Evolutionary conservation across 768 basidiomycete genomes (phyloP).

Genomic region (Cubamyces sp.): DNA sequence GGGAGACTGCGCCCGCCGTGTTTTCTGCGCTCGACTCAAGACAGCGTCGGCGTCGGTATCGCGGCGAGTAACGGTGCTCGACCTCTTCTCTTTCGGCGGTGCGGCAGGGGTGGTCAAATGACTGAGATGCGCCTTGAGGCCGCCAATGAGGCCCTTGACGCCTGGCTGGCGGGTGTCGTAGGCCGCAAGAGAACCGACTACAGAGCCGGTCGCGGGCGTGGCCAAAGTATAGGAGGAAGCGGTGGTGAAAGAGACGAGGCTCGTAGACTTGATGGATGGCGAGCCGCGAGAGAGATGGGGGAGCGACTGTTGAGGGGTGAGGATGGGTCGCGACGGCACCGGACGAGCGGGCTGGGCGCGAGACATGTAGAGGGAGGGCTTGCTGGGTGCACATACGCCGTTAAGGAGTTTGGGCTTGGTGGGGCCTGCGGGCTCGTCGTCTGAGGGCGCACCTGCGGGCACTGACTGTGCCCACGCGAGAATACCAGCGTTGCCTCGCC

Average conservation of each 20-base stretch:
- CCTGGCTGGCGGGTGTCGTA: constrained; percentile 4
- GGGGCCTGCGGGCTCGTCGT: neutral
- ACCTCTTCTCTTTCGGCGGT: constrained; percentile 19
- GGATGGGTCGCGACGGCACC: constrained; percentile 30
- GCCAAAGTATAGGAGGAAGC: constrained; percentile 43
- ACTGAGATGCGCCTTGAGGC: constrained; percentile 26
- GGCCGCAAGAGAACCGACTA: constrained; percentile 20
- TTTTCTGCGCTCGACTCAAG: neutral
- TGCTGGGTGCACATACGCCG: constrained; percentile 9
- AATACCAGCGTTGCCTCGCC: constrained; percentile 49
- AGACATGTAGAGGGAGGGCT: constrained; percentile 48
- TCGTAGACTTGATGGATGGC: constrained; percentile 16
- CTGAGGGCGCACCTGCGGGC: constrained; percentile 28
- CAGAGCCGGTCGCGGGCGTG: constrained; percentile 24
- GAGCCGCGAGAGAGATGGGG: constrained; percentile 30
- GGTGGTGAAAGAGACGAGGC: constrained; percentile 52
- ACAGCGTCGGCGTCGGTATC: constrained; percentile 6
- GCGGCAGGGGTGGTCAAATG: constrained; percentile 11
- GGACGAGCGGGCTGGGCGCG: constrained; percentile 36
- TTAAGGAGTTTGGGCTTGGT: constrained; percentile 25
- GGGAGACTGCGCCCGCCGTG: constrained; percentile 19
- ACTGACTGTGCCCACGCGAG: constrained; percentile 42
- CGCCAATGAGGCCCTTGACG: constrained; percentile 22
- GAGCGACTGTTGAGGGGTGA: constrained; percentile 28
- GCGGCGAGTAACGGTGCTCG: constrained; percentile 17